Percentiles rank a stretch among this genome's conserved stretches.
These are phyloP conservation scores for Lignosus rhinocerotis DNA, from an alignment of 1,284 basidiomycete genomes.

Conservation along the genomic window DNA sequence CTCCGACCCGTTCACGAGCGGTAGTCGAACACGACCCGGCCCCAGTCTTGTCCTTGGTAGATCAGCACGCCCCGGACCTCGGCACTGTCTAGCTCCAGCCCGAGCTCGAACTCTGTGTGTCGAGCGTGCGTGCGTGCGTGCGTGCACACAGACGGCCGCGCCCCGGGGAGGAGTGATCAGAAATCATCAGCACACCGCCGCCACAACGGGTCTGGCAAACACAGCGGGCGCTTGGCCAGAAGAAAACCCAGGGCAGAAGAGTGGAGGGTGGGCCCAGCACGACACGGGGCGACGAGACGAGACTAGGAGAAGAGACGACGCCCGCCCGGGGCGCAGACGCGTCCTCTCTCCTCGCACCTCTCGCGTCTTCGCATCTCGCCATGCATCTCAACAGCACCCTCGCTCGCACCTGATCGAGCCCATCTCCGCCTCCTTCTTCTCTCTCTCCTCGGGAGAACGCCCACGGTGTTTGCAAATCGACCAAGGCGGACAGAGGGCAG, in stretches of 20 bases:
- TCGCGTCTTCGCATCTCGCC: not conserved
- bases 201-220: conserved; percentile 5
- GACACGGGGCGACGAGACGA: not conserved
- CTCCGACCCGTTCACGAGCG: conserved; percentile 25
- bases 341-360: not conserved
- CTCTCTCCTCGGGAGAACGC: not conserved
- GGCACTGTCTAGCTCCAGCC: conserved; percentile 76
- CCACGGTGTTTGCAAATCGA: not conserved
- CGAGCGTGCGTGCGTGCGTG: no score
- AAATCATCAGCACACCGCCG: conserved; percentile 7
- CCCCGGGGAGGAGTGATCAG: not conserved
- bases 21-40: conserved; percentile 52
- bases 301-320: not conserved
- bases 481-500: not conserved
- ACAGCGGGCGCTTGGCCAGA: not conserved
- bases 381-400: not conserved
- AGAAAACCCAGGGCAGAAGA: not conserved
- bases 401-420: no score
- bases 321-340: not conserved
- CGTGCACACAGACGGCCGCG: not conserved
- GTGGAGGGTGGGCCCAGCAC: not conserved
- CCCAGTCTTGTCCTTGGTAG: conserved; percentile 74
- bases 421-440: not conserved
- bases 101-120: conserved; percentile 72
- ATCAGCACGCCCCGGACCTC: conserved; percentile 79